Evolutionary conservation across 139 green algal species (phyloP).

Genomic region (Chlorella sp.): DNA sequence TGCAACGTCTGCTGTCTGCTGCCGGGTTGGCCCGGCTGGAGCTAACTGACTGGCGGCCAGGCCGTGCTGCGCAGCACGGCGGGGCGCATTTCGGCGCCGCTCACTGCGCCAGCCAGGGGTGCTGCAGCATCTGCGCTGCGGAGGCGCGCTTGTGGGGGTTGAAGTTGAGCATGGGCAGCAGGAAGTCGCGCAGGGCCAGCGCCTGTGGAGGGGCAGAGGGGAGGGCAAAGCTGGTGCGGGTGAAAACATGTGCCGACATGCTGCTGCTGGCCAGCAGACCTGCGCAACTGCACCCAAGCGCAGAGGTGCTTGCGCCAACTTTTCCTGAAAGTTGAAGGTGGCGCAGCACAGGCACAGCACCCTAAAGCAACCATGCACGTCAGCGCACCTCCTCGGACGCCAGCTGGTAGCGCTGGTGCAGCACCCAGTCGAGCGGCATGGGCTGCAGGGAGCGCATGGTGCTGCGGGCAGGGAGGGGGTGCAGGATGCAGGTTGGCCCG

Average conservation of each 20-base stretch:
- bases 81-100: no score
- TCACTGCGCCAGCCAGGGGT: constrained; percentile 87
- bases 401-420: constrained; percentile 96
- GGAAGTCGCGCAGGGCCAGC: constrained; percentile 80
- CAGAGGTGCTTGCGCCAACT: no score
- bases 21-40: no score
- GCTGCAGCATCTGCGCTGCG: constrained; percentile 83
- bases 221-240: neutral
- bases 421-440: constrained; percentile 91
- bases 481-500: no score
- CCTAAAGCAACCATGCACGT: no score
- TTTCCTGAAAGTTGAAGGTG: no score
- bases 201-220: constrained; percentile 61
- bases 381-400: constrained; percentile 75
- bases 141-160: constrained; percentile 84
- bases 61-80: no score
- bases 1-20: no score
- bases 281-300: neutral
- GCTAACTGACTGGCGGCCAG: no score
- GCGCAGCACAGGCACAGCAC: no score
- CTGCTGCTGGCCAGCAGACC: neutral
- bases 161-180: constrained; percentile 95
- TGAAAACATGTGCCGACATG: no score
- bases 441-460: constrained; percentile 78
- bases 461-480: no score